phyloP scores from a whole-genome alignment of 2,329 filamentous ascomycete species.

The Aspergillus proliferans region DNA sequence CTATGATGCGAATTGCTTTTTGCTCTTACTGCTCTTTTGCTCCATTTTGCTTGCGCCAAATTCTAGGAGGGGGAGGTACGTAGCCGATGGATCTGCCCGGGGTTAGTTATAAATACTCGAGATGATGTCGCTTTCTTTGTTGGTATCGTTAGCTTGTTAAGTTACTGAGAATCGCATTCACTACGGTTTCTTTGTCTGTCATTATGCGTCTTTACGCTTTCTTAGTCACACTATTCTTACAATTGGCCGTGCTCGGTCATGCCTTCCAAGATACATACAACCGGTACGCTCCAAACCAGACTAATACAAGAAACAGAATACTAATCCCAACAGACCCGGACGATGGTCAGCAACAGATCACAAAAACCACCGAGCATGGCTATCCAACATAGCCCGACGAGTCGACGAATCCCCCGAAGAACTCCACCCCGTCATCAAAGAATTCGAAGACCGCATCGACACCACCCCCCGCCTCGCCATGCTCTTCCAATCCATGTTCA shows the following conservation, averaged over 20 bases:
- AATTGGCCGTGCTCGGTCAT: not conserved
- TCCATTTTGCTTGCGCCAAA: not conserved
- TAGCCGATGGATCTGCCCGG: not conserved
- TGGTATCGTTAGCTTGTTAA: not conserved
- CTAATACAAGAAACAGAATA: not conserved
- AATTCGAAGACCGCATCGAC: conserved; percentile 64
- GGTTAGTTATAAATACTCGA: not conserved
- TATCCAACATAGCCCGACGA: conserved; percentile 51
- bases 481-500: conserved; percentile 63
- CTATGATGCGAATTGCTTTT: not conserved
- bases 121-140: not conserved
- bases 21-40: too few relatives aligned
- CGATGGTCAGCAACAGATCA: conserved; percentile 61
- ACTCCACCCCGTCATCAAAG: conserved; percentile 55
- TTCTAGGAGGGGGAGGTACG: not conserved
- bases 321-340: conserved; percentile 38
- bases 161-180: too few relatives aligned
- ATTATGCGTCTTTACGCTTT: not conserved
- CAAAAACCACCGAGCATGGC: conserved; percentile 57
- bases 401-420: conserved; percentile 46
- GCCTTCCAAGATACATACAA: not conserved
- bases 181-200: not conserved
- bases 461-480: conserved; percentile 58
- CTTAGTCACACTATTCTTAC: not conserved
- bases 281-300: not conserved